Conservation (phyloP, 805 yeast genomes). For the Lipomyces japonicus region DNA sequence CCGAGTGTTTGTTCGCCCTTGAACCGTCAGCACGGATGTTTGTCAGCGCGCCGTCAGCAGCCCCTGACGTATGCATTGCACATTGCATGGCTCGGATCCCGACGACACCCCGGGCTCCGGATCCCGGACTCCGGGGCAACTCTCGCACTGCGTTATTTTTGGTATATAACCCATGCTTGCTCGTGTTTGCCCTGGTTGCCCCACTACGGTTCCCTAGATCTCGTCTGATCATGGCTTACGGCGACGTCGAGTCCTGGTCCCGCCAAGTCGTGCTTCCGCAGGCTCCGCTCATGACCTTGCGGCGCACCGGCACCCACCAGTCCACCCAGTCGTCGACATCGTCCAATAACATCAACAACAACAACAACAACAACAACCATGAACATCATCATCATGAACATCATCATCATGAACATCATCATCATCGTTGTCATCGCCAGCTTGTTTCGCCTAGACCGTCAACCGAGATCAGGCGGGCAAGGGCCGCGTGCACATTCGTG, state of each 20-base stretch:
- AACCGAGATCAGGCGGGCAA: not conserved
- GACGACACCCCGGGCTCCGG: not conserved
- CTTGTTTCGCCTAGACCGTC: slow-evolving; percentile 1
- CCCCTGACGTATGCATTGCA: too few species aligned
- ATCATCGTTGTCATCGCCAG: not conserved
- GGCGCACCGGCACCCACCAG: slow-evolving; percentile 3
- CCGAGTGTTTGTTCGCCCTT: not conserved
- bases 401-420: not conserved
- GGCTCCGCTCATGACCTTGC: slow-evolving; percentile 8
- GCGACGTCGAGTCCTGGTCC: slow-evolving; percentile 25
- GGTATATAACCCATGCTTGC: not conserved
- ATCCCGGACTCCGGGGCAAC: not conserved
- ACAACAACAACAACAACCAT: not conserved
- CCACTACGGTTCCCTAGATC: not conserved
- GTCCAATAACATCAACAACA: not conserved
- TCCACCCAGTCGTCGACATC: slow-evolving; percentile 5
- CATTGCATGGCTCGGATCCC: not conserved
- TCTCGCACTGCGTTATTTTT: not conserved
- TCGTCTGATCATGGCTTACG: slow-evolving; percentile 2
- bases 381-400: not conserved
- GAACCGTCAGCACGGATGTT: too few species aligned
- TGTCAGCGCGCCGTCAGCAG: too few species aligned
- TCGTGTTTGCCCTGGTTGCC: not conserved
- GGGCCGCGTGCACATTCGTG: not conserved
- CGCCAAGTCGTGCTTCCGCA: slow-evolving; percentile 19